A percentile compares a stretch with the other conserved stretches of the same genome.
Conservation (phyloP, 495 filamentous ascomycete species). For the Hypomontagnella monticulosa region DNA sequence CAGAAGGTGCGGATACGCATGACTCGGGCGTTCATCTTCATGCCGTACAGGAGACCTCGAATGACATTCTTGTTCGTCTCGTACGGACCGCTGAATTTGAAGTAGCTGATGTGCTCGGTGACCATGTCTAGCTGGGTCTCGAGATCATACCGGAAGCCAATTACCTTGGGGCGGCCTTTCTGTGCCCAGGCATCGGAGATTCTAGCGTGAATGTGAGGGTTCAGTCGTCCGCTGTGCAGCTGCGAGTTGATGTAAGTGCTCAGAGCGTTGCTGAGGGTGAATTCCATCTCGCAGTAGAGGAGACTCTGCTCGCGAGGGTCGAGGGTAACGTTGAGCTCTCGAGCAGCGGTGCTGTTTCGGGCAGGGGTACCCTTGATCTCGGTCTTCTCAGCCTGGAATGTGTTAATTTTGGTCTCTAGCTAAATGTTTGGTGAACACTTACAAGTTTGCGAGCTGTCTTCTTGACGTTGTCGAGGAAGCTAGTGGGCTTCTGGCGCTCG, state of each 20-base stretch:
- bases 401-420: slow-evolving; percentile 18
- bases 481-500: slow-evolving; percentile 33
- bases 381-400: slow-evolving; percentile 40
- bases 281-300: slow-evolving; percentile 59
- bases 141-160: slow-evolving; percentile 58
- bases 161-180: slow-evolving; percentile 54
- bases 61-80: slow-evolving; percentile 39
- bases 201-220: slow-evolving; percentile 45
- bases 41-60: slow-evolving; percentile 50
- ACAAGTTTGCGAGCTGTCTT: slow-evolving; percentile 58
- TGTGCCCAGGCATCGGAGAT: slow-evolving; percentile 52
- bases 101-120: slow-evolving; percentile 48
- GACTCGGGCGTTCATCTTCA: slow-evolving; percentile 51
- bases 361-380: slow-evolving; percentile 37
- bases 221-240: slow-evolving; percentile 51
- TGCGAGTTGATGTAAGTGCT: slow-evolving; percentile 53
- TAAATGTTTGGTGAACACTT: slow-evolving; percentile 25
- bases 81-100: slow-evolving; percentile 55
- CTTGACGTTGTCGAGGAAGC: slow-evolving; percentile 51
- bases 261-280: slow-evolving; percentile 46
- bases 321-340: slow-evolving; percentile 50
- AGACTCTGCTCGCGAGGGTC: slow-evolving; percentile 57
- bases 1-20: slow-evolving; percentile 56
- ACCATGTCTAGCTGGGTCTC: slow-evolving; percentile 61
- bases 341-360: slow-evolving; percentile 19